Evolutionary conservation across 805 yeast species (phyloP).

Genomic region (Dipodascopsis uninucleata): DNA sequence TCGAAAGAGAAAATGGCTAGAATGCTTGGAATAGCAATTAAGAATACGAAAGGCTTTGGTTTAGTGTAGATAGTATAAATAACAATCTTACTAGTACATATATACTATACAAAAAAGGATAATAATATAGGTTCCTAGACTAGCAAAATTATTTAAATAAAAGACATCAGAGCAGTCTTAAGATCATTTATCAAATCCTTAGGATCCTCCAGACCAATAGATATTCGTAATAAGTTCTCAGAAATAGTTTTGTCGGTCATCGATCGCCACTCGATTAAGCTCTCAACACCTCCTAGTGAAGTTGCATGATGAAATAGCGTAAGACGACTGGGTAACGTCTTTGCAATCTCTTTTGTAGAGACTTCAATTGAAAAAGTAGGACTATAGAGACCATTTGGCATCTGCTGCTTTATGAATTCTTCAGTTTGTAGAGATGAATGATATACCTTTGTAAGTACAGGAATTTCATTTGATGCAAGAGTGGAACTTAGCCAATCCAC

Average conservation of each 20-base stretch:
- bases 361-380: slow-evolving; percentile 75
- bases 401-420: slow-evolving; percentile 59
- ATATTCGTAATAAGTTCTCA: slow-evolving; percentile 62
- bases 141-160: background rate
- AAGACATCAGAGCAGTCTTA: slow-evolving; percentile 11
- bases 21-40: slow-evolving; percentile 30
- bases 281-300: slow-evolving; percentile 88
- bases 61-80: slow-evolving; percentile 20
- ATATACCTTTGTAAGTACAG: slow-evolving; percentile 50
- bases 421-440: slow-evolving; percentile 81
- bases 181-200: slow-evolving; percentile 76
- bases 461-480: slow-evolving; percentile 44
- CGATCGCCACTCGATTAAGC: slow-evolving; percentile 87
- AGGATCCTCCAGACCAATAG: slow-evolving; percentile 75
- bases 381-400: slow-evolving; percentile 53
- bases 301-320: slow-evolving; percentile 85
- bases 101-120: no score
- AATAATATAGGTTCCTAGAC: no score
- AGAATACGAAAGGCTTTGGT: slow-evolving; percentile 35
- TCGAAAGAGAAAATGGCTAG: slow-evolving; percentile 33
- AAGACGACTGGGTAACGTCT: slow-evolving; percentile 57
- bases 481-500: slow-evolving; percentile 53
- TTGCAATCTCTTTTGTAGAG: slow-evolving; percentile 51
- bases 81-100: background rate
- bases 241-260: slow-evolving; percentile 59